Conservation (phyloP, 1,284 basidiomycete genomes). For the Tylopilus orsonianus region DNA sequence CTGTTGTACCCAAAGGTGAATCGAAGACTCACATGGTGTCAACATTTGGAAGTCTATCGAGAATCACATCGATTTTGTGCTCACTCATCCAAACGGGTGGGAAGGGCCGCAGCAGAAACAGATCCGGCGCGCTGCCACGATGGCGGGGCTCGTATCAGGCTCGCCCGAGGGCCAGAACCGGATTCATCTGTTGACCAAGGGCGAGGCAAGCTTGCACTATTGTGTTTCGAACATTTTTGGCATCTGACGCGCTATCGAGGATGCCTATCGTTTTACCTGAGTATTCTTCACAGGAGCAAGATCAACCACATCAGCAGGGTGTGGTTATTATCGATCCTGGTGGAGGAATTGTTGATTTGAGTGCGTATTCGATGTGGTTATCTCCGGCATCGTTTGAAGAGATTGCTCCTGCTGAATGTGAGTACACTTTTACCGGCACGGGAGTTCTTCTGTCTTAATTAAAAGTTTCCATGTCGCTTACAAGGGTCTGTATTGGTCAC, state of each 20-base stretch:
- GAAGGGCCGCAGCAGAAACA: constrained; percentile 39
- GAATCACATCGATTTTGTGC: constrained; percentile 34
- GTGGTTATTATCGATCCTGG: constrained; percentile 52
- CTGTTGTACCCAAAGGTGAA: constrained; percentile 37
- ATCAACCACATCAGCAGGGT: too few species aligned
- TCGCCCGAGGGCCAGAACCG: constrained; percentile 37
- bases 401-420: constrained; percentile 36
- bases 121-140: constrained; percentile 38
- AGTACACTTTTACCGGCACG: constrained; percentile 9
- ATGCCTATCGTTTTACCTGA: constrained; percentile 12
- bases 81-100: constrained; percentile 47
- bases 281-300: too few species aligned
- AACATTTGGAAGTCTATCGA: constrained; percentile 38
- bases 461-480: constrained; percentile 28
- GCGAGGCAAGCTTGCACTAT: constrained; percentile 50
- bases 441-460: too few species aligned
- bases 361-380: constrained; percentile 31
- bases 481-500: constrained; percentile 38
- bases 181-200: constrained; percentile 49
- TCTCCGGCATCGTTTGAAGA: constrained; percentile 30
- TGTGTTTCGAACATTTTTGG: constrained; percentile 41
- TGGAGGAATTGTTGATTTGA: constrained; percentile 48
- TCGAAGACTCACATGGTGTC: constrained; percentile 37
- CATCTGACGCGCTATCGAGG: constrained; percentile 25
- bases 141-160: constrained; percentile 37